Percentiles rank a stretch among this genome's conserved stretches.
Conservation (phyloP, 805 yeast species). For the Candida tallmaniae region DNA sequence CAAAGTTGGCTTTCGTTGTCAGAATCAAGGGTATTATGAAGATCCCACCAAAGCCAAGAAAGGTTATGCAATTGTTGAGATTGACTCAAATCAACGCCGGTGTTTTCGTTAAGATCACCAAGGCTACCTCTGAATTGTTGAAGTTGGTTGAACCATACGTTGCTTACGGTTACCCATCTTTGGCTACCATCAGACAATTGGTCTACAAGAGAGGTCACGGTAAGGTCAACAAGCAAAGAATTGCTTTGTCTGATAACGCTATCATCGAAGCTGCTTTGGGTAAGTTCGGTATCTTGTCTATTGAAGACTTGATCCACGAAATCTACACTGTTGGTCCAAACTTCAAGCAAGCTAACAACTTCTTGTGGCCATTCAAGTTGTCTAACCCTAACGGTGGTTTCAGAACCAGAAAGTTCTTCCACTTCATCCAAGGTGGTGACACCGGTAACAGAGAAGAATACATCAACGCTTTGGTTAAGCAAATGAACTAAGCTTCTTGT, state of each 20-base stretch:
- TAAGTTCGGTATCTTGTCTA: conserved; percentile 85
- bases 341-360: conserved; percentile 98
- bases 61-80: conserved; percentile 92
- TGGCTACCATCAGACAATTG: conserved; percentile 87
- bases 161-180: conserved; percentile 96
- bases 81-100: conserved; percentile 92
- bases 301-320: conserved; percentile 95
- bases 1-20: conserved; percentile 89
- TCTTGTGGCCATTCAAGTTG: conserved; percentile 96
- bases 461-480: conserved; percentile 91
- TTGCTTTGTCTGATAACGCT: conserved; percentile 81
- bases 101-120: conserved; percentile 91
- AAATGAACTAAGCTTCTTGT: conserved; percentile 66
- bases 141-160: conserved; percentile 94
- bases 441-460: conserved; percentile 96
- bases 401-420: conserved; percentile 97
- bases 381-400: conserved; percentile 97
- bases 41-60: conserved; percentile 99
- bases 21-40: conserved; percentile 99
- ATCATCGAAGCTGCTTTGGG: conserved; percentile 86
- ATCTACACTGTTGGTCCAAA: conserved; percentile 95
- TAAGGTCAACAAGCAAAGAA: conserved; percentile 95
- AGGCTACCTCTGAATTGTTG: conserved; percentile 90
- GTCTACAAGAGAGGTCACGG: conserved; percentile 98
- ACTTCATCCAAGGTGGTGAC: conserved; percentile 97